A percentile compares a stretch with the other conserved stretches of the same genome.
These are phyloP conservation scores for Tephrocybe sp. DNA, from an alignment of 768 basidiomycete species.

Conservation along the genomic window DNA sequence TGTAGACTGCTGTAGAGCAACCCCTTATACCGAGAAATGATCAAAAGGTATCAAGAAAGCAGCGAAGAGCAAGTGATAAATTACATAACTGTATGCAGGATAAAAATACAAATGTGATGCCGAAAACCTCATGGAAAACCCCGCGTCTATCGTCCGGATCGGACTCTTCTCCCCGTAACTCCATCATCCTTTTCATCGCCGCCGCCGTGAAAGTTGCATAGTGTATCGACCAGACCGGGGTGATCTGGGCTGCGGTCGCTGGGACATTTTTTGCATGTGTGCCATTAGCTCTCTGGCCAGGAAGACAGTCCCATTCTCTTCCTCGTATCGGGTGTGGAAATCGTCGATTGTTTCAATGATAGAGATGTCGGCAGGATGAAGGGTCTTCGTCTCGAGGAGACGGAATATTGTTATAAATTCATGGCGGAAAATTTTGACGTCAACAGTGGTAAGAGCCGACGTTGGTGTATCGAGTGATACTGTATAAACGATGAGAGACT, in stretches of 20 bases:
- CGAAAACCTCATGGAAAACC: not conserved
- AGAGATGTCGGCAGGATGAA: conserved; percentile 51
- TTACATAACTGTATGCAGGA: conserved; percentile 21
- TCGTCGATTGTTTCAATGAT: conserved; percentile 54
- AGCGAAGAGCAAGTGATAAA: not conserved
- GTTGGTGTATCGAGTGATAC: conserved; percentile 39
- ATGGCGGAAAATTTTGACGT: conserved; percentile 57
- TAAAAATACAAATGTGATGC: conserved; percentile 30
- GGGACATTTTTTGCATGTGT: conserved; percentile 39
- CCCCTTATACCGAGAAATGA: not conserved
- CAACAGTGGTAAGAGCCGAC: conserved; percentile 45
- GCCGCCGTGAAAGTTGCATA: conserved; percentile 21
- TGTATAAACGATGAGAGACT: conserved; percentile 16
- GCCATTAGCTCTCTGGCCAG: conserved; percentile 53
- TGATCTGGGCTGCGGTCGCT: conserved; percentile 22
- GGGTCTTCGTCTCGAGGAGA: conserved; percentile 40
- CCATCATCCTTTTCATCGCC: conserved; percentile 19
- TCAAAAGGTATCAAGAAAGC: not conserved
- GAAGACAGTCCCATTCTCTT: conserved; percentile 60
- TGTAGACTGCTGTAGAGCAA: no score
- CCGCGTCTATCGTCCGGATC: conserved; percentile 7
- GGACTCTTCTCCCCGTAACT: not conserved
- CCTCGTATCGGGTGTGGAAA: conserved; percentile 50
- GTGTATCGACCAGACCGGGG: conserved; percentile 22
- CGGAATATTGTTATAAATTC: conserved; percentile 69